A percentile compares a stretch with the other conserved stretches of the same genome.
Conservation (phyloP, 2,329 filamentous ascomycete species). For the Nothomitra cinnamomea region DNA sequence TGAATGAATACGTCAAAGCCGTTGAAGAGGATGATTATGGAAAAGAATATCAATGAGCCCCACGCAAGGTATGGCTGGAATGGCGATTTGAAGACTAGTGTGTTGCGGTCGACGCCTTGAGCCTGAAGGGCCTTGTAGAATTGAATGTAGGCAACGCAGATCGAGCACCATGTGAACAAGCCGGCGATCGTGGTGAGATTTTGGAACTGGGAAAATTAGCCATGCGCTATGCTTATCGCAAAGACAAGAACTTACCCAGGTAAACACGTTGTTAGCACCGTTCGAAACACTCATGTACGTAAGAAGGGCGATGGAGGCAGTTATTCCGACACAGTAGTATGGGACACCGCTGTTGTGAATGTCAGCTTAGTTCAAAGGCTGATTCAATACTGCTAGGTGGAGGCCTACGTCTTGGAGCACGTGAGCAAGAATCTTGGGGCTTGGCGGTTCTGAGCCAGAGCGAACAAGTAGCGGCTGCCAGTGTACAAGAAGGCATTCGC, state of each 20-base stretch:
- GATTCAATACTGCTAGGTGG: neutral
- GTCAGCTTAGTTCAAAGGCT: neutral
- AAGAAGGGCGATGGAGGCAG: conserved; percentile 25
- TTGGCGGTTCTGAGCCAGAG: conserved; percentile 22
- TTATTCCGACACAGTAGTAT: conserved; percentile 24
- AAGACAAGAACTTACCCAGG: conserved; percentile 16
- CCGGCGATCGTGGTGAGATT: conserved; percentile 29
- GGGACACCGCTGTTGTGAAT: conserved; percentile 23
- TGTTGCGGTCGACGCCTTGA: conserved; percentile 21
- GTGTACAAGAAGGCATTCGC: conserved; percentile 25
- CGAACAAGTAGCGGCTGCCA: conserved; percentile 22
- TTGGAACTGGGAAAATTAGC: conserved; percentile 19
- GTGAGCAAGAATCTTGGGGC: conserved; percentile 20
- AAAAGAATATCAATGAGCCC: conserved; percentile 39
- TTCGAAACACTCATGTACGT: conserved; percentile 27
- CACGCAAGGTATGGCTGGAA: conserved; percentile 39
- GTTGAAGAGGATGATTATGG: conserved; percentile 49
- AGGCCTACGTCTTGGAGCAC: conserved; percentile 3
- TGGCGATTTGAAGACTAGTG: conserved; percentile 31
- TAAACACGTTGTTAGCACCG: conserved; percentile 24
- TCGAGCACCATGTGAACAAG: conserved; percentile 32
- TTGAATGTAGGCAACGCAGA: conserved; percentile 29
- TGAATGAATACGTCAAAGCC: conserved; percentile 40
- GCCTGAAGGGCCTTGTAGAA: conserved; percentile 26
- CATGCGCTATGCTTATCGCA: neutral